phyloP scores from a whole-genome alignment of 1,284 basidiomycete species.

The Bjerkandera adusta region DNA sequence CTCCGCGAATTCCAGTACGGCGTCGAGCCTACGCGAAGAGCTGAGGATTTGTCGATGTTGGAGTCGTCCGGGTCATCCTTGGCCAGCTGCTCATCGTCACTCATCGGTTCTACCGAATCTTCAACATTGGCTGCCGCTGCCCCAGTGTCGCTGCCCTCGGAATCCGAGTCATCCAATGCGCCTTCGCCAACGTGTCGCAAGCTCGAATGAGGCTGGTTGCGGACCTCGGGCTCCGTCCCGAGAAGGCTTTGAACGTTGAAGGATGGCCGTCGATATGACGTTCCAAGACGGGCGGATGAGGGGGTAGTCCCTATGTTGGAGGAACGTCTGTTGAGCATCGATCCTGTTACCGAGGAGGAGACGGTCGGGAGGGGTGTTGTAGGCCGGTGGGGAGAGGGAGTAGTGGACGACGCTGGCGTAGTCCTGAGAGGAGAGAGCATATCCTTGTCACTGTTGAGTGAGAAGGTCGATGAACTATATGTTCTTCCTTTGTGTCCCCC shows the following conservation, averaged over 20 bases:
- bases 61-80: not conserved
- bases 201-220: slow-evolving; percentile 21
- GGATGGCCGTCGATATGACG: slow-evolving; percentile 24
- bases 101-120: no score
- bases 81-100: not conserved
- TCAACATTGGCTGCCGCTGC: no score
- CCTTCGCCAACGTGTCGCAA: slow-evolving; percentile 71
- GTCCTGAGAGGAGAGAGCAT: slow-evolving; percentile 24
- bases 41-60: not conserved
- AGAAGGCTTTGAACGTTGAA: slow-evolving; percentile 24
- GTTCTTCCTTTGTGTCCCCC: slow-evolving; percentile 8
- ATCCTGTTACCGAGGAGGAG: slow-evolving; percentile 33
- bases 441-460: slow-evolving; percentile 14
- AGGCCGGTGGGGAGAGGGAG: slow-evolving; percentile 55
- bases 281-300: slow-evolving; percentile 22
- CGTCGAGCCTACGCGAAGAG: slow-evolving; percentile 17
- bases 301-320: slow-evolving; percentile 18
- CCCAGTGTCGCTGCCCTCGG: slow-evolving; percentile 42
- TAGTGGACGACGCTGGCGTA: slow-evolving; percentile 47
- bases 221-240: slow-evolving; percentile 21
- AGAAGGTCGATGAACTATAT: slow-evolving; percentile 10
- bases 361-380: slow-evolving; percentile 41
- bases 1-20: slow-evolving; percentile 32
- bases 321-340: slow-evolving; percentile 25
- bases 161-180: slow-evolving; percentile 73